Evolutionary conservation across 306 rosid genomes (phyloP), one percentile per base, ranked within the genome.

Genomic region (Vigna mungo): DNA sequence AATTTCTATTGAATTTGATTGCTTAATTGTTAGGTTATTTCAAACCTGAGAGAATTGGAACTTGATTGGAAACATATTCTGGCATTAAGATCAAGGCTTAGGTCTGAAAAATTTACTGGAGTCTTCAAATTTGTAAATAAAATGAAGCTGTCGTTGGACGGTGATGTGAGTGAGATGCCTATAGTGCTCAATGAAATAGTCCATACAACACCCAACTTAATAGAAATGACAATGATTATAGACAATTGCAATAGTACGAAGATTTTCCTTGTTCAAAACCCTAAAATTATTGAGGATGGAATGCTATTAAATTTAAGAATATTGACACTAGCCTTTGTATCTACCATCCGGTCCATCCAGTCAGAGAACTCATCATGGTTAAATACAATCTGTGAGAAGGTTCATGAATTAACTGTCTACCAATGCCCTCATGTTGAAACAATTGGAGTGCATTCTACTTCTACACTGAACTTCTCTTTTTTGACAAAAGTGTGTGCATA

Each of bases 311-410:
- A 5, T 10, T 9, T 74, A 1, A 74, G 27, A 58, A 3, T 2
- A 16, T 49, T 63, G 20, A 2, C 0, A 2, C 32, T 59, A 7
- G 0, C 0, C 0, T 0, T 3, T 0, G 3, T 21, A 14, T 2
- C 0, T 9, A 0, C 1, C 6, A 39, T 56, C 11, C 4, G 1
- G 10, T 43, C 60, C 25, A 17, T 66, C 0, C 68, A 59, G 8
- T 56, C 6, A 23, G 8, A 21, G 7, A 15, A 56, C 15, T 21
- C 34, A 3, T 56, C 62, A 23, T 21, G 62, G 62, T 56, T 56
- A 10, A 56, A 56, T 16, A 10, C 34, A 56, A 56, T 56, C 34
- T 3, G 1, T 3, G 16, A 56, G 62, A 56, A 56, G 7, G 0
- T 56, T 15, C 62, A 56, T 0, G 8, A 21, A 54, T 9, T 54